Base-by-base conservation (phyloP, 106 monocot species). In the Platanthera zijinensis region DNA sequence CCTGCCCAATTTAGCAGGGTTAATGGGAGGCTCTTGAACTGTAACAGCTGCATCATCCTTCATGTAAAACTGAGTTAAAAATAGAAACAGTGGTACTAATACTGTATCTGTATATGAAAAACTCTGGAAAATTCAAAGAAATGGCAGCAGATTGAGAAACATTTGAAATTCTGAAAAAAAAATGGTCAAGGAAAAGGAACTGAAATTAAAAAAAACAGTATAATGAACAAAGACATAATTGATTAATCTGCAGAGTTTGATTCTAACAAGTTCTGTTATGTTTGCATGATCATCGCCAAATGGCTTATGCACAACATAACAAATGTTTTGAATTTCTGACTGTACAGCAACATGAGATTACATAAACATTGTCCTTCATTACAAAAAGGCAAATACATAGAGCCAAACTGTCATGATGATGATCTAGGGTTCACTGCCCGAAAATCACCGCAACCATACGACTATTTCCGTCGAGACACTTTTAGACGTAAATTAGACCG, bases 211-310 rank as follows among this genome's bases (percentile, higher is more conserved):
- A 66, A 66, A 3, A 66, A 66, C 12, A 39, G 10, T 10, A 32
- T 30, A 66, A 53, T 53, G 8, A 66, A 66, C 32, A 30, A 66
- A 66, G 32, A 39, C 66, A 30, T 39, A 3, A 39, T 39, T 32
- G 32, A 66, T 66, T 66, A 66, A 66, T 66, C 12, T 30, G 66
- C 25, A 32, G 22, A 66, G 66, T 66, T 66, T 30, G 66, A 11
- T 66, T 66, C 32, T 66, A 66, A 25, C 64, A 64, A 64, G 9
- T 7, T 25, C 21, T 28, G 64, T n/a, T 10, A 64, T 25, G 57
- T 14, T 39, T 25, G 11, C 32, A 66, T 32, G 32, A 32, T 66
- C 66, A 30, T 32, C 66, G 0, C 4, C 13, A 9, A 32, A 6
- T 12, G 11, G 32, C 32, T 32, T 30, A 66, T 32, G 32, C 66